Base-by-base conservation (phyloP, 2,329 filamentous ascomycete genomes). In the Purpureocillium lavendulum region DNA sequence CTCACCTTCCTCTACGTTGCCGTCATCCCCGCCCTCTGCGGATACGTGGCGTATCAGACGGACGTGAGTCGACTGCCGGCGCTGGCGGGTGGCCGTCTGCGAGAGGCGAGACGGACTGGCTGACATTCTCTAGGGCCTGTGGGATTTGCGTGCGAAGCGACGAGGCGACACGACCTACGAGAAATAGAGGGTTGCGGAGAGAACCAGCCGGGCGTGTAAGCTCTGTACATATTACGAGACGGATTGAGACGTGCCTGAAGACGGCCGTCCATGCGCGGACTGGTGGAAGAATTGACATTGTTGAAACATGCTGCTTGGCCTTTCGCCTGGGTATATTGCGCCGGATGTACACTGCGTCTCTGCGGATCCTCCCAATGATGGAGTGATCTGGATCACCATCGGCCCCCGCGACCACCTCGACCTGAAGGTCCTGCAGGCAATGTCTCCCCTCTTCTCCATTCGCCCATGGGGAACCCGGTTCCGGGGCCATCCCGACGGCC, bases 111-210 rank as follows among this genome's bases (percentile, higher is more conserved):
- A 17, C 30, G 15, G 6, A 24, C 37, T 13, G 30, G 33, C 55
- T 61, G 42, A 61, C 44, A 12, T 28, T 35, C 42, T 18, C 34
- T 53, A 97, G 90, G 92, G 90, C 56, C 87, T 90, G 58, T 94
- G 70, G 62, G 75, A 94, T 36, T 62, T 96, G 52, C 78, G 88
- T 52, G 90, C 81, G 42, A 97, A 97, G 82, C 75, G 86, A 62
- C 84, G 77, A 64, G 89, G 87, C 40, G 90, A 97, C 58, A 72
- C 82, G n/a, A 73, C 94, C 55, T 69, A 71, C 40, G 89, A 97
- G 66, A 90, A 75, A 61, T 97, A 69, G 57, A 54, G 24, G 33
- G 38, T 41, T 35, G 38, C 39, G 37, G 39, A 26, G 42, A 41
- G 36, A 40, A 40, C 30, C 18, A 39, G 21, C 47, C 45, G 42